Conservation (phyloP, 139 green algal genomes). For the Edaphochlamys debaryana region DNA sequence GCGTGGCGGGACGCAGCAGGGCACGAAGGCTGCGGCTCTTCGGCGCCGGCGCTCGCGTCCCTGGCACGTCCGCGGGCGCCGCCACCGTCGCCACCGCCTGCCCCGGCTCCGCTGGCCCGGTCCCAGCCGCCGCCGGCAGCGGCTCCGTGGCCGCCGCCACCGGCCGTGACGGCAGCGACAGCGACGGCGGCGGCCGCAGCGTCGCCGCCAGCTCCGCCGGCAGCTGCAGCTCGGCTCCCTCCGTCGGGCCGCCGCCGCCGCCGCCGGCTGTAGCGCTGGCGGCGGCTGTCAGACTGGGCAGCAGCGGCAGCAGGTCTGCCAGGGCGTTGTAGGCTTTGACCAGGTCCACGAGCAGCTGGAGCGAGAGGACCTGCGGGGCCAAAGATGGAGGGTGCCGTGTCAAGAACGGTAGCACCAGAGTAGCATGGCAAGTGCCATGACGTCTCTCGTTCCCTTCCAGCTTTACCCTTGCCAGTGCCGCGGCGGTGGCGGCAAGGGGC, state of each 20-base stretch:
- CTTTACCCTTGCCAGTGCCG: not conserved
- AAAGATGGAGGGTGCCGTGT: not conserved
- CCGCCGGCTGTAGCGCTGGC: not conserved
- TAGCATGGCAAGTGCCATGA: no score
- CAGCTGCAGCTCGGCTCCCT: not conserved
- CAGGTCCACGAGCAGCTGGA: slow-evolving; percentile 53
- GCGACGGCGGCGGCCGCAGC: not conserved
- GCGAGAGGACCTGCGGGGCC: slow-evolving; percentile 52
- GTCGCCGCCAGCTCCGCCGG: not conserved
- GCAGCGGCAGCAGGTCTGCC: slow-evolving; percentile 50
- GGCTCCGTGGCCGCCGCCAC: not conserved
- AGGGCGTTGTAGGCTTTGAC: slow-evolving; percentile 62
- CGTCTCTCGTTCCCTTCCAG: not conserved
- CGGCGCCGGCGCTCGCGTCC: no score
- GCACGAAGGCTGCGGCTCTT: not conserved
- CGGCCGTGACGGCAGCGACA: not conserved
- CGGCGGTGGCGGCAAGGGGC: no score
- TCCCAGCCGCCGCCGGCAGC: not conserved
- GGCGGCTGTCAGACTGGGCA: no score
- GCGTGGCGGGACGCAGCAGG: not conserved
- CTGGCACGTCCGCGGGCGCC: not conserved
- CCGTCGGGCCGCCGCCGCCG: no score
- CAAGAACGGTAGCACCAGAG: not conserved
- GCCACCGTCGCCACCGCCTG: not conserved
- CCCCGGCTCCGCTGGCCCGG: not conserved